Percentiles rank a stretch among this genome's conserved stretches.
Conservation (phyloP, 2,329 filamentous ascomycete genomes). For the Coleophoma crateriformis region DNA sequence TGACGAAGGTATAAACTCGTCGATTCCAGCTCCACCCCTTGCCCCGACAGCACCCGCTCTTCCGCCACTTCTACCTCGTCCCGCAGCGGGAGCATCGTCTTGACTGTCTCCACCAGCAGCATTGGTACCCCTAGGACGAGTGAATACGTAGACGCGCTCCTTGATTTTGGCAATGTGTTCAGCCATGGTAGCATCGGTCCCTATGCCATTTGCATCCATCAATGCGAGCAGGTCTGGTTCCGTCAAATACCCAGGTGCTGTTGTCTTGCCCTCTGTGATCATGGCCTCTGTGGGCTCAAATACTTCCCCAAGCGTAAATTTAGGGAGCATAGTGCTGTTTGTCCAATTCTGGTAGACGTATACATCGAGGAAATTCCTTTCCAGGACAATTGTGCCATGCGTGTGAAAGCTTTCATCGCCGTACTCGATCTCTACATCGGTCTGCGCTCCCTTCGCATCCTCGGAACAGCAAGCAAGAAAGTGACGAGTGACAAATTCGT, state of each 20-base stretch:
- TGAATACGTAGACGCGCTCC: constrained; percentile 77
- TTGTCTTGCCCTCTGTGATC: constrained; percentile 88
- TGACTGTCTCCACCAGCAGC: constrained; percentile 27
- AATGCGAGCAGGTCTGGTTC: constrained; percentile 92
- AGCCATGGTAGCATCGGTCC: constrained; percentile 97
- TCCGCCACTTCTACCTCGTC: constrained; percentile 32
- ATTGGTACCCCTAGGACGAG: constrained; percentile 42
- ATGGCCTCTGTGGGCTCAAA: constrained; percentile 87
- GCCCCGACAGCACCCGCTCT: constrained; percentile 35
- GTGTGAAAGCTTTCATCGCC: constrained; percentile 79
- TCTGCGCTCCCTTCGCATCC: constrained; percentile 84
- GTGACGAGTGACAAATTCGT: constrained; percentile 86
- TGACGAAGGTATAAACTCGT: constrained; percentile 89
- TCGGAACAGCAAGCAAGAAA: constrained; percentile 96
- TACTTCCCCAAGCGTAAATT: constrained; percentile 70
- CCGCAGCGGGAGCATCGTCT: constrained; percentile 32
- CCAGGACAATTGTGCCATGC: constrained; percentile 77
- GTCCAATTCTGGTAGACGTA: constrained; percentile 98
- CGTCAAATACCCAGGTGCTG: constrained; percentile 78
- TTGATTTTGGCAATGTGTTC: constrained; percentile 98
- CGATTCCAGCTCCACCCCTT: constrained; percentile 45
- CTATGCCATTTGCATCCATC: constrained; percentile 98
- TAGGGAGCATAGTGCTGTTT: constrained; percentile 75
- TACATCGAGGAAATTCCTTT: constrained; percentile 90
- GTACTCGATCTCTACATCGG: constrained; percentile 79